phyloP scores from a whole-genome alignment of 768 basidiomycete species.

The Pulveroboletus frians region DNA sequence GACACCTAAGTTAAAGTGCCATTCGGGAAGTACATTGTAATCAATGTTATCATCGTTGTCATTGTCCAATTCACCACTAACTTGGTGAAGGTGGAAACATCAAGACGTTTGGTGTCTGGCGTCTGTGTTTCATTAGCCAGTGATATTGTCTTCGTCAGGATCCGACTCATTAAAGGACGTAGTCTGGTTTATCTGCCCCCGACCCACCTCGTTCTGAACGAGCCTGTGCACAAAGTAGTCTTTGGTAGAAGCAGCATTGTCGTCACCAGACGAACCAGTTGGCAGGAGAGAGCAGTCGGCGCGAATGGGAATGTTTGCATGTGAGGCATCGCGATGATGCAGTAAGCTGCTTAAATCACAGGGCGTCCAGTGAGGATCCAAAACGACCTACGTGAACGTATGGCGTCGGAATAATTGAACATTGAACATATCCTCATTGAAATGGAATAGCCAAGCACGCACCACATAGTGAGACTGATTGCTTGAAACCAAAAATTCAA shows the following conservation, averaged over 20 bases:
- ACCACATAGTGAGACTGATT: background rate
- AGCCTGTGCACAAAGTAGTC: background rate
- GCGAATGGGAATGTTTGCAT: background rate
- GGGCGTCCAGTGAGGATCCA: background rate
- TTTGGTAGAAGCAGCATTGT: background rate
- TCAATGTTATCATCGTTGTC: slow-evolving; percentile 2
- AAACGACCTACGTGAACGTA: background rate
- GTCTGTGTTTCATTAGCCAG: background rate
- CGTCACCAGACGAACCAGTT: background rate
- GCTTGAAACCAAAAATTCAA: background rate
- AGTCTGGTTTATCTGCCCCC: background rate
- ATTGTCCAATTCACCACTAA: slow-evolving; percentile 6
- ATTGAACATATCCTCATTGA: background rate
- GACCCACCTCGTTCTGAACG: background rate
- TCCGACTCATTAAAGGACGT: background rate
- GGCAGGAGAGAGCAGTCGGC: background rate
- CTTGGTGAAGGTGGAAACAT: slow-evolving; percentile 2
- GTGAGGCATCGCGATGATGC: background rate
- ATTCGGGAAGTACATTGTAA: background rate
- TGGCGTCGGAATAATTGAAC: background rate
- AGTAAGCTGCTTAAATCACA: background rate
- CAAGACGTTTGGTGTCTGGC: background rate
- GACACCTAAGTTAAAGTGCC: background rate
- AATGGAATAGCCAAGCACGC: background rate
- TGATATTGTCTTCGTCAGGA: background rate